These are phyloP conservation scores for Pythium coloratum DNA, from an alignment of 352 stramenopile genomes.

Conservation along the genomic window DNA sequence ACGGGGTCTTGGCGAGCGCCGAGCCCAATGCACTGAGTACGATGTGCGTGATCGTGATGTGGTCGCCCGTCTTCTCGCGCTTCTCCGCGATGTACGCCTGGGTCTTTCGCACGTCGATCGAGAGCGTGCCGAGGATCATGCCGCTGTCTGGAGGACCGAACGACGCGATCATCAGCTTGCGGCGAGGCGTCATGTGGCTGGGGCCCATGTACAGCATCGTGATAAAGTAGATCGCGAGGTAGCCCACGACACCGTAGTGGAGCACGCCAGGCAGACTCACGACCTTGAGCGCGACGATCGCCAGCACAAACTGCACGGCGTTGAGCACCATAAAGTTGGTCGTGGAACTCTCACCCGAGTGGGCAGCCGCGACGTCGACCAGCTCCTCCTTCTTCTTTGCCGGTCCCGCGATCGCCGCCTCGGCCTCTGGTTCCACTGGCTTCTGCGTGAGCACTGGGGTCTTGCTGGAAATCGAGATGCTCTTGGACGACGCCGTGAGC, in stretches of 20 bases:
- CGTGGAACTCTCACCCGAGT: conserved; percentile 29
- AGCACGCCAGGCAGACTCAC: conserved; percentile 43
- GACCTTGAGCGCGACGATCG: conserved; percentile 46
- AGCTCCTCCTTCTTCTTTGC: conserved; percentile 1
- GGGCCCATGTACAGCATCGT: conserved; percentile 61
- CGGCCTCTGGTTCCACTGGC: conserved; percentile 1
- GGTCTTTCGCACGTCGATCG: conserved; percentile 65
- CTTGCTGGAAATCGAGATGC: background rate
- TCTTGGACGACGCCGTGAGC: conserved; percentile 1
- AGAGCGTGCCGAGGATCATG: conserved; percentile 71
- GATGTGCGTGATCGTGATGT: conserved; percentile 73
- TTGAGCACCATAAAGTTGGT: conserved; percentile 43
- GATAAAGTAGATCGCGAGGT: conserved; percentile 53
- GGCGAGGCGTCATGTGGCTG: conserved; percentile 51
- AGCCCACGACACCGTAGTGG: conserved; percentile 42
- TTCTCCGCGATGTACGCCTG: conserved; percentile 60
- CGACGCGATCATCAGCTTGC: conserved; percentile 72
- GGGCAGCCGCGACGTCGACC: conserved; percentile 14
- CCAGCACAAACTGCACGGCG: conserved; percentile 52
- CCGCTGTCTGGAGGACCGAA: conserved; percentile 57
- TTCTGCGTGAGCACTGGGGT: background rate
- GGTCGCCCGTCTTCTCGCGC: conserved; percentile 40
- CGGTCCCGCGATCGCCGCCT: background rate
- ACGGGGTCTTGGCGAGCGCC: conserved; percentile 49
- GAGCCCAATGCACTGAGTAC: conserved; percentile 58